Evolutionary conservation across 192 early-diverging fungal species (phyloP).

Genomic region (Chytriomyces hyalinus): DNA sequence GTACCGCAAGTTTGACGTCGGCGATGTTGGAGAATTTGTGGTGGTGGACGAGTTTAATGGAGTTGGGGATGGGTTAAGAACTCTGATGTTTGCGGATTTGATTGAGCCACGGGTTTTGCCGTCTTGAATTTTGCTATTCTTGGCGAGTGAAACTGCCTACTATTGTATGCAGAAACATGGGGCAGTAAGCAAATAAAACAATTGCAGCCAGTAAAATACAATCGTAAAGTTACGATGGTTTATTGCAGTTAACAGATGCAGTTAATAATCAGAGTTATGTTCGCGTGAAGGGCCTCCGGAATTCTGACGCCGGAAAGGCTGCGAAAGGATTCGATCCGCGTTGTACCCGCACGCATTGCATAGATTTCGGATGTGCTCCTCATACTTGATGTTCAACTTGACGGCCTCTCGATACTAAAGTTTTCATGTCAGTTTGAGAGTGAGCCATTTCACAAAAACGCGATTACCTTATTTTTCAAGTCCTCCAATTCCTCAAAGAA

Average conservation of each 20-base stretch:
- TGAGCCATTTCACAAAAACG: neutral
- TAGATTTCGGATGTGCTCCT: conserved; percentile 42
- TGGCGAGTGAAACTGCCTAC: too few species aligned
- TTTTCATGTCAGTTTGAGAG: neutral
- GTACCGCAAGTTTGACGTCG: neutral
- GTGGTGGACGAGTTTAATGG: neutral
- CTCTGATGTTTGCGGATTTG: neutral
- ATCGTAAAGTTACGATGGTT: too few species aligned
- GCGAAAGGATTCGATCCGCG: conserved; percentile 8
- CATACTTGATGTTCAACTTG: conserved; percentile 45
- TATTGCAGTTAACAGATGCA: too few species aligned
- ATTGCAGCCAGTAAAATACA: too few species aligned
- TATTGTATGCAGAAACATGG: too few species aligned
- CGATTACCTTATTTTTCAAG: conserved; percentile 39
- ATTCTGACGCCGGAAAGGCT: conserved; percentile 4
- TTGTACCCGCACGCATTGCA: conserved; percentile 19
- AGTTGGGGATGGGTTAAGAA: conserved; percentile 1
- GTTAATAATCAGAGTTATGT: too few species aligned
- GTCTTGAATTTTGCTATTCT: neutral
- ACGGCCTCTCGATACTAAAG: conserved; percentile 38
- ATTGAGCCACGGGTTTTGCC: neutral
- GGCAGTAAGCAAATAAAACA: too few species aligned
- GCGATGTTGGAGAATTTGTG: neutral
- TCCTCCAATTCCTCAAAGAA: conserved; percentile 49
- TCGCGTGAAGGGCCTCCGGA: neutral